These are phyloP conservation scores for Aspergillus cristatus DNA, from an alignment of 495 filamentous ascomycete species.

Conservation along the genomic window DNA sequence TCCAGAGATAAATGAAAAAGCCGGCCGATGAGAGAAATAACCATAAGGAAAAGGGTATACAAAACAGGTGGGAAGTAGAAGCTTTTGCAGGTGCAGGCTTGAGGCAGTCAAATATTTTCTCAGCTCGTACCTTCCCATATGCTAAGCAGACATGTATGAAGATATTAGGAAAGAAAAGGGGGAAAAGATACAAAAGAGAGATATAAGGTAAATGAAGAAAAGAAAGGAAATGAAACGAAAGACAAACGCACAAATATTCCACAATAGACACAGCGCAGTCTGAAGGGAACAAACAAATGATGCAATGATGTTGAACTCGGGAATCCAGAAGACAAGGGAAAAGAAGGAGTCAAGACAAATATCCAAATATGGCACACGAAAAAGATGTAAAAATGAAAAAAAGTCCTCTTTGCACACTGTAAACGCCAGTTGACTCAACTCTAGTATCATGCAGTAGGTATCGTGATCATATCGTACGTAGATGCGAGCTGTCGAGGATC, in stretches of 20 bases:
- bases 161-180: conserved; percentile 3
- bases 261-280: not conserved
- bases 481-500: conserved; percentile 26
- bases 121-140: conserved; percentile 2
- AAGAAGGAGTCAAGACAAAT: not conserved
- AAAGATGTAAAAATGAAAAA: conserved; percentile 12
- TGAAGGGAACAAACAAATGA: conserved; percentile 2
- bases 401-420: conserved; percentile 29
- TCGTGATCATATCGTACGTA: conserved; percentile 41
- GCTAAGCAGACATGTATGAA: conserved; percentile 1
- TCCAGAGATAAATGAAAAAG: conserved; percentile 2
- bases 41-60: conserved; percentile 10
- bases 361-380: conserved; percentile 1
- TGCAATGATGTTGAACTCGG: not conserved
- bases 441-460: conserved; percentile 39
- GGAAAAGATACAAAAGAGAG: conserved; percentile 7
- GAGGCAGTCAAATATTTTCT: too few species aligned
- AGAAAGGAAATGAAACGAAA: conserved; percentile 5
- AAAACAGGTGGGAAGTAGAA: conserved; percentile 3
- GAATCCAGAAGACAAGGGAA: conserved; percentile 2
- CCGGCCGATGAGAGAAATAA: not conserved
- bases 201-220: conserved; percentile 1
- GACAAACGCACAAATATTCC: too few species aligned
- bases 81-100: too few species aligned
- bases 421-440: conserved; percentile 37